phyloP scores from a whole-genome alignment of 768 basidiomycete genomes.

The Suillus variegatus region DNA sequence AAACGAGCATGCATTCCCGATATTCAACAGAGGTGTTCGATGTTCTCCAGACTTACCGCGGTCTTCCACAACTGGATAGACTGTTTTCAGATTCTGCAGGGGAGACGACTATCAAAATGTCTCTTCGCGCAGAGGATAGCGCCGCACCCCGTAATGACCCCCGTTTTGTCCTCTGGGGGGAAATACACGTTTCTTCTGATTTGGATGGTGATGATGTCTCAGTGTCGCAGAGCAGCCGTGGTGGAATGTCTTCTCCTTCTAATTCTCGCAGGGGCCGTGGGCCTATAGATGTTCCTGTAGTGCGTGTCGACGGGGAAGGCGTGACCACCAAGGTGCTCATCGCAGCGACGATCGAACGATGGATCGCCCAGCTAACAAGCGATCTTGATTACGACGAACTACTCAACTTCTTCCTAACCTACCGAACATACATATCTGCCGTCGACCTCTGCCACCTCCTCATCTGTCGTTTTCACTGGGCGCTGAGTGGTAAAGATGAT shows the following conservation, averaged over 20 bases:
- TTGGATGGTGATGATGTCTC: constrained; percentile 40
- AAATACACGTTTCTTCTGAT: constrained; percentile 38
- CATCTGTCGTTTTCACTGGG: constrained; percentile 90
- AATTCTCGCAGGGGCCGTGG: constrained; percentile 37
- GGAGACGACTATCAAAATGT: constrained; percentile 73
- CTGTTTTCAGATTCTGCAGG: constrained; percentile 55
- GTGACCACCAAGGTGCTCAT: constrained; percentile 56
- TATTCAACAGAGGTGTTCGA: constrained; percentile 81
- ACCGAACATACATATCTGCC: constrained; percentile 80
- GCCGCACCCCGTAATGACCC: constrained; percentile 85
- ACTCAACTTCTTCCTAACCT: constrained; percentile 90
- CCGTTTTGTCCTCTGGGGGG: constrained; percentile 90
- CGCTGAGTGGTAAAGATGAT: constrained; percentile 64
- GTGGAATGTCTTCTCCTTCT: constrained; percentile 40
- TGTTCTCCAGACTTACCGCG: constrained; percentile 77
- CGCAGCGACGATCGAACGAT: constrained; percentile 90
- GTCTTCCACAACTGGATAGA: constrained; percentile 71
- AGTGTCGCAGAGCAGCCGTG: constrained; percentile 38
- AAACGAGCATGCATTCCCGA: constrained; percentile 56
- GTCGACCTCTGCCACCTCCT: constrained; percentile 81
- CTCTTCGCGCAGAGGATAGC: constrained; percentile 62
- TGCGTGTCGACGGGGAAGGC: constrained; percentile 25
- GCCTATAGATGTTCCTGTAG: constrained; percentile 28
- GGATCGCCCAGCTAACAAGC: constrained; percentile 90
- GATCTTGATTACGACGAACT: constrained; percentile 86